These are phyloP conservation scores for Tylopilus sp. DNA, from an alignment of 768 basidiomycete genomes.

Conservation along the genomic window DNA sequence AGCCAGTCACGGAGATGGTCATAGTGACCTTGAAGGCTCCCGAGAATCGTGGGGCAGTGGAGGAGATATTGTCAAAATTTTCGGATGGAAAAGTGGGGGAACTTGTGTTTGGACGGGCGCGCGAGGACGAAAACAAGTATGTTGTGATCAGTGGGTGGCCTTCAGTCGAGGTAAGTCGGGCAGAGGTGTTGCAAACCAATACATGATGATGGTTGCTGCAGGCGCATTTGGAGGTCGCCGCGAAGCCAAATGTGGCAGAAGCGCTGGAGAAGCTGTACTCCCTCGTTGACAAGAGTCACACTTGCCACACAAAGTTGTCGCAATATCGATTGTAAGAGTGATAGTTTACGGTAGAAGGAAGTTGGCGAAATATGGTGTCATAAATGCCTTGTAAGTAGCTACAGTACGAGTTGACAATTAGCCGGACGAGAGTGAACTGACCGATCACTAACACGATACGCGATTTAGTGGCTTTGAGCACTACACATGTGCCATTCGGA, in stretches of 20 bases:
- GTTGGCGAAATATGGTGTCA: too few relatives aligned
- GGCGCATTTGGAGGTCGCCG: background rate
- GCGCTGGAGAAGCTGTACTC: background rate
- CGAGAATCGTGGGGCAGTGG: conserved; percentile 17
- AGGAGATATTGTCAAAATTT: conserved; percentile 9
- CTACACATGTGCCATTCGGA: too few relatives aligned
- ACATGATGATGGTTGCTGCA: background rate
- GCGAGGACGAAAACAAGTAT: conserved; percentile 21
- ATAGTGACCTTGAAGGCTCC: conserved; percentile 21
- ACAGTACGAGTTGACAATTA: too few relatives aligned
- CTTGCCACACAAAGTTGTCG: background rate
- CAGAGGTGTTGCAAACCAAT: background rate
- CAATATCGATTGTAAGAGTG: background rate
- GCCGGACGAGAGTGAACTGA: too few relatives aligned
- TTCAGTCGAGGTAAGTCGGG: conserved; percentile 22
- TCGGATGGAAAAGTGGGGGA: conserved; percentile 7
- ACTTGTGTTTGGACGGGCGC: conserved; percentile 20
- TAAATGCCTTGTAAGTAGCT: too few relatives aligned
- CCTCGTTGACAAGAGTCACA: background rate
- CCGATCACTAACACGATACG: too few relatives aligned
- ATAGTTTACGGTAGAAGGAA: too few relatives aligned
- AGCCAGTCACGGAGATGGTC: conserved; percentile 22
- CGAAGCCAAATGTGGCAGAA: background rate
- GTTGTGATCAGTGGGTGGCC: conserved; percentile 15
- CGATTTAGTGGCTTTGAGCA: too few relatives aligned